Evolutionary conservation across 2,329 filamentous ascomycete species (phyloP), one percentile per base, ranked within the genome.

Genomic region (Ciborinia camelliae): DNA sequence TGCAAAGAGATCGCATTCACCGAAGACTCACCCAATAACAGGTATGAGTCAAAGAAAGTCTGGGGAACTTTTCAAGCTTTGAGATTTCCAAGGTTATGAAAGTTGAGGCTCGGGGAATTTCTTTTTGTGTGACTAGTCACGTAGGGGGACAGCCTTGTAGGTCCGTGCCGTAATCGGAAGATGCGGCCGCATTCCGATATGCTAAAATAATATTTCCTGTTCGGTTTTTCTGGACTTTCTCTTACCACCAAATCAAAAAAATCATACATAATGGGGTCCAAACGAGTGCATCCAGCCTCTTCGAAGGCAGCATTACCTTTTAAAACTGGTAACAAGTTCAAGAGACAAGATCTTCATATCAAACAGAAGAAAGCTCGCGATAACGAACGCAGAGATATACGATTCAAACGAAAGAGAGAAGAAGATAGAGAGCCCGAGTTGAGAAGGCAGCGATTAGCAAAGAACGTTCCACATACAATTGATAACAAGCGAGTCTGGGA

Each of bases 401-500:
- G 93, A 68, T 89, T 92, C 75, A 85, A 85, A 57, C 84, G 91
- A 66, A 92, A 91, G 79, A 91, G 90, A 78, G 90, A 93, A 74
- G 95, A 99, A 78, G 85, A 89, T 69, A 90, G 89, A 76, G 86
- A 97, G 73, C 93, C 94, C 2, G 84, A 86, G 66, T 78, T 97
- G 66, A 86, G 87, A 70, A 86, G 86, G 67, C 85, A 89, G 69
- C 86, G 95, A 71, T 81, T 94, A 67, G 87, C 86, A 66, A 86
- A 84, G 70, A 97, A 97, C 79, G 84, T 92, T 51, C 90, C 95
- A 0, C 77, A 86, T 63, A 96, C 92, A 0, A 83, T 97, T 65
- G 93, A 97, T 72, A 86, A 87, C 72, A 97, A 97, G 81, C 86
- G 95, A 75, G 87, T 91, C 39, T 98, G 92, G 91, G 93, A 97